phyloP scores from a whole-genome alignment of 2,329 filamentous ascomycete genomes.

The Bipolaris victoriae region DNA sequence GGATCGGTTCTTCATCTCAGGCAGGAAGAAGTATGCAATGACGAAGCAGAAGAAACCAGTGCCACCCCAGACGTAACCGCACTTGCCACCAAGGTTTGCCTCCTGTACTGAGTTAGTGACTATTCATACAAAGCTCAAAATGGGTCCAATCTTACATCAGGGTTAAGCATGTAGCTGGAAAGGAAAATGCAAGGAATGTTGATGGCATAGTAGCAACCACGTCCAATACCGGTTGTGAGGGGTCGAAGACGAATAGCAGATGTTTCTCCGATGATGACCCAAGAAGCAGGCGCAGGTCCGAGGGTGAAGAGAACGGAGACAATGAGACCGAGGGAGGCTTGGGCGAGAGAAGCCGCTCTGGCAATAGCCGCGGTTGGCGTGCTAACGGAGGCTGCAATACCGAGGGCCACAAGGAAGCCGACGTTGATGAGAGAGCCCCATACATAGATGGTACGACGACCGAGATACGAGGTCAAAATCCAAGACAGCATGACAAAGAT shows the following conservation, averaged over 20 bases:
- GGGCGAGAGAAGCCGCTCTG: slow-evolving; percentile 56
- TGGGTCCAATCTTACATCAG: slow-evolving; percentile 51
- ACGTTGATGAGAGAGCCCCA: slow-evolving; percentile 64
- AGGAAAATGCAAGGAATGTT: slow-evolving; percentile 72
- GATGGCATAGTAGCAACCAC: slow-evolving; percentile 67
- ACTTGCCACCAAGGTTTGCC: slow-evolving; percentile 53
- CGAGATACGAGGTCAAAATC: slow-evolving; percentile 68
- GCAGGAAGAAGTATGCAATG: slow-evolving; percentile 58
- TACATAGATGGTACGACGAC: slow-evolving; percentile 69
- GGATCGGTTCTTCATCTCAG: slow-evolving; percentile 62
- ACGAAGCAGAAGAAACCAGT: slow-evolving; percentile 62
- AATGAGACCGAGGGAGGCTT: slow-evolving; percentile 68
- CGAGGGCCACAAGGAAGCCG: slow-evolving; percentile 62
- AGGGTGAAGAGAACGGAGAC: slow-evolving; percentile 69
- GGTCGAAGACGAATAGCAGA: slow-evolving; percentile 68
- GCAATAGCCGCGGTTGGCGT: slow-evolving; percentile 22
- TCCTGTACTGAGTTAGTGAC: slow-evolving; percentile 65
- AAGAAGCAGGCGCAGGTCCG: slow-evolving; percentile 68
- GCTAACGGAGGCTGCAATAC: slow-evolving; percentile 63
- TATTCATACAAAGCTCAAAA: slow-evolving; percentile 52
- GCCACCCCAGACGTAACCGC: slow-evolving; percentile 45
- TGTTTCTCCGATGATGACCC: slow-evolving; percentile 71
- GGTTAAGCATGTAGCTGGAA: slow-evolving; percentile 66
- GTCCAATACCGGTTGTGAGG: slow-evolving; percentile 69
- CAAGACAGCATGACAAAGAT: slow-evolving; percentile 71